These are phyloP conservation scores for Phycomyces nitens DNA, from an alignment of 192 early-diverging fungal genomes.

Conservation along the genomic window DNA sequence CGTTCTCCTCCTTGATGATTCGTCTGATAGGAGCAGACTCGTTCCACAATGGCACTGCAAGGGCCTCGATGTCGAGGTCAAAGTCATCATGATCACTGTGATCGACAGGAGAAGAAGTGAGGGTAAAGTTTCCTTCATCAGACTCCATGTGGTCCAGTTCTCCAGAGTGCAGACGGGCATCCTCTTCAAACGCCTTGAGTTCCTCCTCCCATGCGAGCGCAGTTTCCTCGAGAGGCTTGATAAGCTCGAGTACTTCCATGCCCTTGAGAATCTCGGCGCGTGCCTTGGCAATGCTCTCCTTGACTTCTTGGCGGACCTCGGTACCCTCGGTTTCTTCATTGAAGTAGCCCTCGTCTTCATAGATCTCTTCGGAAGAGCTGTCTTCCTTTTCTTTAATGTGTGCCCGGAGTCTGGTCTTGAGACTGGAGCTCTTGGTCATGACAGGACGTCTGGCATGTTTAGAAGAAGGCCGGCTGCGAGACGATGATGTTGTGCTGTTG, in stretches of 20 bases:
- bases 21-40: not conserved
- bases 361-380: not conserved
- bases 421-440: slow-evolving; percentile 10
- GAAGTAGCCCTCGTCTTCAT: slow-evolving; percentile 4
- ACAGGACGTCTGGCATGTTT: slow-evolving; percentile 4
- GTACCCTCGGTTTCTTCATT: slow-evolving; percentile 3
- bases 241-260: slow-evolving; percentile 34
- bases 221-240: slow-evolving; percentile 29
- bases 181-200: slow-evolving; percentile 31
- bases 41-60: slow-evolving; percentile 29
- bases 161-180: slow-evolving; percentile 8
- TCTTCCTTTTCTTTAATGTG: not conserved
- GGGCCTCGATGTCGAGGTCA: slow-evolving; percentile 16
- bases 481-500: not conserved
- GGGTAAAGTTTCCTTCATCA: slow-evolving; percentile 27
- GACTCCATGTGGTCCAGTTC: slow-evolving; percentile 12
- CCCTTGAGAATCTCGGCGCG: slow-evolving; percentile 35
- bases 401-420: not conserved
- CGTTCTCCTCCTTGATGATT: not conserved
- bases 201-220: slow-evolving; percentile 30
- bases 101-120: slow-evolving; percentile 10
- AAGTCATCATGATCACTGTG: slow-evolving; percentile 14
- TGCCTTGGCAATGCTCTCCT: slow-evolving; percentile 35
- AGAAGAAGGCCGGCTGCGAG: not conserved
- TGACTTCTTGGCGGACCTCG: slow-evolving; percentile 18